Evolutionary conservation across 78 protist species (phyloP), one percentile per base, ranked within the genome.

Genomic region (Polysphondylium violaceum): DNA sequence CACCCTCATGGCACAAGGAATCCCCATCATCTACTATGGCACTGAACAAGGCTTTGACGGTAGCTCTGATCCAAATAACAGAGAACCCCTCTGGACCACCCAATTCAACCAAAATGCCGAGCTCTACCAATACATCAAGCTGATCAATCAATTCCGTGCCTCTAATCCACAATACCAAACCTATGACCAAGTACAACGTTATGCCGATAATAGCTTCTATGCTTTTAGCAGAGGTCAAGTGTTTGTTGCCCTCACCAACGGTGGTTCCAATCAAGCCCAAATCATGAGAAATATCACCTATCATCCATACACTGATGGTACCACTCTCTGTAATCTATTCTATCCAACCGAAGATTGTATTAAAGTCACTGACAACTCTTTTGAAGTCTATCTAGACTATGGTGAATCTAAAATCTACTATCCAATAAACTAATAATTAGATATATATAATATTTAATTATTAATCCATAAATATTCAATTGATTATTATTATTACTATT

Each of bases 11-110:
- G 75, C 79, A 1, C 73, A 61, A 23, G 95, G 95, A 50, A 89
- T 96, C 12, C 99, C 99, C 5, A 81, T 95, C 61, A 58, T 95
- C 60, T 97, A 97, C 93, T 97, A 97, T 75, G 99, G 99, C 16
- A 91, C 95, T 12, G 99, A 97, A 67, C 97, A 90, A 44, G 86
- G 67, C 25, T 96, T 94, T 79, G 19, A 50, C 25, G 99, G 99
- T 56, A 75, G 87, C 1, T 4, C 77, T 3, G 98, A 97, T 63
- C 98, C 98, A 35, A 36, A 61, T 60, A 89, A 87, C 53, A 92
- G 99, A 23, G 96, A 97, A 76, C 75, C 94, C 21, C 60, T 96
- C 43, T 97, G 98, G 98, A 47, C 87, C n/a, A 55, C 96, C 0
- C 35, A 27, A 47, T 94, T 76, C 85, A 29, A 92, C 40, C 40